Evolutionary conservation across 2,329 filamentous ascomycete species (phyloP).

Genomic region (Pseudogymnoascus sp.): DNA sequence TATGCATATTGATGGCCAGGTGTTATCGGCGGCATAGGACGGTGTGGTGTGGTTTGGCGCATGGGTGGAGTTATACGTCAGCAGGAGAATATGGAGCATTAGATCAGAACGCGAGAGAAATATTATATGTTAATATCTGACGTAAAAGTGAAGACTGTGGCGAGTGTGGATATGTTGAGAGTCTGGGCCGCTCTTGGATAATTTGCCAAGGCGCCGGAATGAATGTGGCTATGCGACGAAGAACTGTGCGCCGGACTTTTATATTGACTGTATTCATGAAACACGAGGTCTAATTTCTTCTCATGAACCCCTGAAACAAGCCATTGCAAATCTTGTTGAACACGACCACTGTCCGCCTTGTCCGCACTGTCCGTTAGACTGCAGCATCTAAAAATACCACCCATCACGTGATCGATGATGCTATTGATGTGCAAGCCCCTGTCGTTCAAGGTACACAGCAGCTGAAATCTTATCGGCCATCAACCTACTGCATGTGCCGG

Average conservation of each 20-base stretch:
- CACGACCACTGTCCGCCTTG: not conserved
- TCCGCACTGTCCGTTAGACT: not conserved
- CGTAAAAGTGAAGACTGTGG: slow-evolving; percentile 1
- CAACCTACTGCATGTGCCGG: not conserved
- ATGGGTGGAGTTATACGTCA: slow-evolving; percentile 5
- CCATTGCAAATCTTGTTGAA: not conserved
- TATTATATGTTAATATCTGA: not conserved
- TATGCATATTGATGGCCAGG: slow-evolving; percentile 5
- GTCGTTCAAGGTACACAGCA: slow-evolving; percentile 2
- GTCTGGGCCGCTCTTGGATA: not conserved
- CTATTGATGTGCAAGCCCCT: not conserved
- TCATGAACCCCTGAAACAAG: not conserved
- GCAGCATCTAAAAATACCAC: not conserved
- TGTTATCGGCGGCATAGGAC: slow-evolving; percentile 4
- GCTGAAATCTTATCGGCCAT: slow-evolving; percentile 8
- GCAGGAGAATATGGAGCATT: slow-evolving; percentile 3
- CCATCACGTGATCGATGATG: not conserved
- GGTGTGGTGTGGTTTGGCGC: not conserved
- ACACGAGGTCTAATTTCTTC: not conserved
- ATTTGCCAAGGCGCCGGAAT: not conserved
- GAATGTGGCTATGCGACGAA: not conserved
- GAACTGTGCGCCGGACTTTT: not conserved
- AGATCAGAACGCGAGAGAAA: not conserved
- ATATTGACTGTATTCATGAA: not conserved
- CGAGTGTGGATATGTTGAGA: not conserved